phyloP scores from a whole-genome alignment of 2,329 filamentous ascomycete genomes.

The Sporothrix dimorphospora region DNA sequence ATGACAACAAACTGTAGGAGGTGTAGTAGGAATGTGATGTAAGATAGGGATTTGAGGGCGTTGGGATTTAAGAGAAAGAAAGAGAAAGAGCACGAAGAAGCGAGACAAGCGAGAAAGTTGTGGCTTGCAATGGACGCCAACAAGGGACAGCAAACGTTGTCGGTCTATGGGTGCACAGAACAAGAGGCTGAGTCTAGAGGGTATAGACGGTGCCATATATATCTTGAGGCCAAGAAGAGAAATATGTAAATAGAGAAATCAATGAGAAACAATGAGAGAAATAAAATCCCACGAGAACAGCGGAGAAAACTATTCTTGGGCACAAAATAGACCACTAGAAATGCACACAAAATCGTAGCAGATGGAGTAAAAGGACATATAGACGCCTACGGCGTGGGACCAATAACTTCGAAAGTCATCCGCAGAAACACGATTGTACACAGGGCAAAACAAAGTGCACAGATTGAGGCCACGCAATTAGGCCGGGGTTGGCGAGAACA shows the following conservation, averaged over 20 bases:
- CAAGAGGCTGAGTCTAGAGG: background rate
- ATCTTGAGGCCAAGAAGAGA: background rate
- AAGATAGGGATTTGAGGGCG: background rate
- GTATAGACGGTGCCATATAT: constrained; percentile 25
- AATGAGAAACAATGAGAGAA: background rate
- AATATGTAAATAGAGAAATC: background rate
- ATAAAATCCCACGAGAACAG: background rate
- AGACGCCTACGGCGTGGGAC: background rate
- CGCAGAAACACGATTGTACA: constrained; percentile 12
- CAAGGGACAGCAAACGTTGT: constrained; percentile 17
- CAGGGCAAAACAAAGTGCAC: constrained; percentile 21
- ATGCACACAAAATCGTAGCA: background rate
- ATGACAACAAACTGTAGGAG: background rate
- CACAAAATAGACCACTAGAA: background rate
- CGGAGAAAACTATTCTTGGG: background rate
- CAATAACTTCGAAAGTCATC: background rate
- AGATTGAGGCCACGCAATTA: constrained; percentile 12
- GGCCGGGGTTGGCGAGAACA: constrained; percentile 18
- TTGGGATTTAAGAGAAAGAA: constrained; percentile 8
- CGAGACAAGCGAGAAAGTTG: constrained; percentile 30
- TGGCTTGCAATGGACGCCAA: constrained; percentile 25
- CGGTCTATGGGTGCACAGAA: constrained; percentile 25
- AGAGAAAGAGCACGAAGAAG: background rate
- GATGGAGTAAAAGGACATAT: background rate
- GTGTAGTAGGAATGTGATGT: background rate